Conservation (phyloP, 75 land plant species). For the Picea glauca region DNA sequence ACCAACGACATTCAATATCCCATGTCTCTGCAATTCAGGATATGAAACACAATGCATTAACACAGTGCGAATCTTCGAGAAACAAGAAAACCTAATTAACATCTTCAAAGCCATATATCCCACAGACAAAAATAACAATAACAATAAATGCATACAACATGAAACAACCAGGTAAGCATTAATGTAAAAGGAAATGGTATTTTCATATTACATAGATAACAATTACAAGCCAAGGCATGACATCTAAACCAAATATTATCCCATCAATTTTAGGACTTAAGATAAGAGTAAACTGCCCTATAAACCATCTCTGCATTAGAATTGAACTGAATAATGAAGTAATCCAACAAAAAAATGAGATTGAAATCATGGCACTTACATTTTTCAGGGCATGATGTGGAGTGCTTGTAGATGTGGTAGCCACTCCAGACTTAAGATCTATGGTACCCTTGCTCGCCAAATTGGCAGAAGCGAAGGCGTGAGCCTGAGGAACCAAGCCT, state of each 20-base stretch:
- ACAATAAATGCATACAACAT: too few species aligned
- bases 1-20: slow-evolving; percentile 48
- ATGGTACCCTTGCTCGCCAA: slow-evolving; percentile 17
- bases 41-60: neutral
- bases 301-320: too few species aligned
- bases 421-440: slow-evolving; percentile 19
- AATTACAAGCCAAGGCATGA: too few species aligned
- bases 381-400: neutral
- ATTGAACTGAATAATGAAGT: neutral
- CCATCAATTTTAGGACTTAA: too few species aligned
- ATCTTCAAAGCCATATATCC: too few species aligned
- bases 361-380: slow-evolving; percentile 3
- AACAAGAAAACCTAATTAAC: neutral
- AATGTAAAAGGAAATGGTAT: too few species aligned
- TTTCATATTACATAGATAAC: too few species aligned
- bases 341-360: neutral
- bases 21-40: slow-evolving; percentile 21
- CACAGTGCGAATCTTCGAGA: neutral
- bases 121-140: too few species aligned
- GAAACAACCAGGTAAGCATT: too few species aligned
- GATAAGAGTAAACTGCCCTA: too few species aligned
- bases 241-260: too few species aligned
- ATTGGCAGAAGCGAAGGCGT: slow-evolving; percentile 14
- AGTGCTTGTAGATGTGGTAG: neutral
- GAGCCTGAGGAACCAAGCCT: slow-evolving; percentile 17